Base-by-base conservation (phyloP, 2,329 filamentous ascomycete species). In the Arthrinium phaeospermum region DNA sequence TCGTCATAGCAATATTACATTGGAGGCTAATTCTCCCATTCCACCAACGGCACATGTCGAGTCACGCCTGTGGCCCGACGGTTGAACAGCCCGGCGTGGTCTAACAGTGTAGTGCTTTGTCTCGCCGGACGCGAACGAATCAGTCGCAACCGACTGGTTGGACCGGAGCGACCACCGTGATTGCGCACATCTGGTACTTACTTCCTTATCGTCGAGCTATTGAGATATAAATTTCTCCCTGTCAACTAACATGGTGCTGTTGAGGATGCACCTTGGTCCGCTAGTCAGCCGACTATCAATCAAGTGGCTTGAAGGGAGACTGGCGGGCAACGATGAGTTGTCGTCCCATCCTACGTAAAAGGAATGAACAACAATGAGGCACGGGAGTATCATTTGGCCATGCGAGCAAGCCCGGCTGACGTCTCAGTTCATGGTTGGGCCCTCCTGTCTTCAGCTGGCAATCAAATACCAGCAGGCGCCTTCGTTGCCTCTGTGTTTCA, bases 381-480 rank as follows among this genome's bases (percentile, higher is more conserved):
- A 61, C 27, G 30, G 57, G 34, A 64, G n/a, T n/a, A 41, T 24
- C 34, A 12, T 64, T n/a, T 12, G 49, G 24, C n/a, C n/a, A 24
- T 27, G 49, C 57, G 53, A 37, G 34, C 57, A 41, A 41, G 19
- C 57, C 30, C 53, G 34, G 57, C 34, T 41, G 57, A 41, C 57
- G 34, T 64, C 57, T 37, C 57, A 51, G 57, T n/a, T 30, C 27
- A 13, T 64, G 57, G 30, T 41, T 41, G 34, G 57, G 57, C n/a
- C 57, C 57, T 64, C 57, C 57, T 22, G 34, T 64, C 57, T 41
- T 64, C 57, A 64, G 57, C 57, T 41, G 27, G 27, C 27, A 34
- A 41, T 41, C 30, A 37, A 37, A 16, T n/a, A 64, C 24, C 57
- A 37, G n/a, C 53, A 61, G 53, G 53, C 53, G 53, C 7, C 30